Conservation (phyloP, 108 stramenopile genomes). For the Seminavis robusta region DNA sequence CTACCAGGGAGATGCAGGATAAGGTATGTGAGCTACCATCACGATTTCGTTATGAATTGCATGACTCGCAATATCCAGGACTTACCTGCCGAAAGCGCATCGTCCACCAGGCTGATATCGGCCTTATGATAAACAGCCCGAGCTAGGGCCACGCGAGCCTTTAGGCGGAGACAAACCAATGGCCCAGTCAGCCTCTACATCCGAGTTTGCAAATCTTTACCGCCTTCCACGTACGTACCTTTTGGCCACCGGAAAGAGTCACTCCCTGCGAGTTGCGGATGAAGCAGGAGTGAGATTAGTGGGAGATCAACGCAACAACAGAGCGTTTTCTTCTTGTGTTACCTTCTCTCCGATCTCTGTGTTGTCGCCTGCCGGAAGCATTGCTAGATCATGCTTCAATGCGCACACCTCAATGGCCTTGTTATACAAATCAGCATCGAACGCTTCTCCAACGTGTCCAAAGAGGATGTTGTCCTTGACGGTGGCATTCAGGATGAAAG, state of each 20-base stretch:
- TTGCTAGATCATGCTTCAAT: slow-evolving; percentile 64
- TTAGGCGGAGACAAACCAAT: slow-evolving; percentile 70
- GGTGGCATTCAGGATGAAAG: slow-evolving; percentile 93
- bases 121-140: slow-evolving; percentile 87
- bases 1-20: no score
- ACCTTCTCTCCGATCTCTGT: slow-evolving; percentile 92
- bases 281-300: background rate
- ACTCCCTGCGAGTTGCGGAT: no score
- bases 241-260: no score
- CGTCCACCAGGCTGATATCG: slow-evolving; percentile 85
- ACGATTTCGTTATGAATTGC: no score
- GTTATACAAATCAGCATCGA: slow-evolving; percentile 67
- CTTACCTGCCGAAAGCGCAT: slow-evolving; percentile 49
- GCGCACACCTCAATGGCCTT: slow-evolving; percentile 62
- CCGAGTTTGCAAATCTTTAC: background rate
- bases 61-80: no score
- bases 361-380: slow-evolving; percentile 73
- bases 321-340: slow-evolving; percentile 82
- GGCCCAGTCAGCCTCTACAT: background rate
- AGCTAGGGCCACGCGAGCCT: slow-evolving; percentile 86
- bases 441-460: slow-evolving; percentile 10
- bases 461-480: slow-evolving; percentile 46
- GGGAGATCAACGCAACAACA: background rate
- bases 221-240: background rate
- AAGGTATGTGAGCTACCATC: no score